phyloP scores from a whole-genome alignment of 2,329 filamentous ascomycete genomes.

The Aspergillus carbonarius region DNA sequence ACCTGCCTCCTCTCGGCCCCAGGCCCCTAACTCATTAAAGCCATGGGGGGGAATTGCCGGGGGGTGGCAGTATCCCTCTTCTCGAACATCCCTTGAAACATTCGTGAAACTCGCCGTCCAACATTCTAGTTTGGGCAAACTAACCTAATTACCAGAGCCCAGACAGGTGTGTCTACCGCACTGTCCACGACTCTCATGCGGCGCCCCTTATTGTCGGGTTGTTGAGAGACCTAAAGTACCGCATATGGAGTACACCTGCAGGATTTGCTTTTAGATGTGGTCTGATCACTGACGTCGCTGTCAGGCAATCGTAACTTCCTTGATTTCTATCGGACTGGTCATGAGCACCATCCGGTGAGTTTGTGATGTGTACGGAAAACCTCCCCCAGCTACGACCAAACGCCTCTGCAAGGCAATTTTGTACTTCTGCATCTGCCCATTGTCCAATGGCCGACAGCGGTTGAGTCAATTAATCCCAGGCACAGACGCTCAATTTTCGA shows the following conservation, averaged over 20 bases:
- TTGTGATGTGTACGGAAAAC: neutral
- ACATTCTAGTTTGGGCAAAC: neutral
- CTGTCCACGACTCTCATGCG: neutral
- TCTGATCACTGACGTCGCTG: neutral
- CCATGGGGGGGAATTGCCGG: neutral
- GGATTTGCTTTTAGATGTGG: conserved; percentile 2
- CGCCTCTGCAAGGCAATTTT: neutral
- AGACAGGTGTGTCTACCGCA: neutral
- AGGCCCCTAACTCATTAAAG: neutral
- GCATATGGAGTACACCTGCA: neutral
- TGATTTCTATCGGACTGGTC: neutral
- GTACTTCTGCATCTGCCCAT: neutral
- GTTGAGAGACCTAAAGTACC: neutral
- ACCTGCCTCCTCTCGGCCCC: neutral
- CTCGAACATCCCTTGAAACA: conserved; percentile 1
- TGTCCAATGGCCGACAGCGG: neutral
- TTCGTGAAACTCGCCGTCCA: neutral
- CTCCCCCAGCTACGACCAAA: neutral
- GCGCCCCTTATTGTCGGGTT: neutral
- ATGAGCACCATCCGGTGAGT: neutral
- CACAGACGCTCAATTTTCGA: neutral
- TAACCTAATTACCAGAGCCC: neutral
- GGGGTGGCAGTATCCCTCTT: neutral
- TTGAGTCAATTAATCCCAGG: neutral
- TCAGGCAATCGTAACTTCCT: neutral